Evolutionary conservation across 345 rosid species (phyloP).

Genomic region (Anacardium occidentale): DNA sequence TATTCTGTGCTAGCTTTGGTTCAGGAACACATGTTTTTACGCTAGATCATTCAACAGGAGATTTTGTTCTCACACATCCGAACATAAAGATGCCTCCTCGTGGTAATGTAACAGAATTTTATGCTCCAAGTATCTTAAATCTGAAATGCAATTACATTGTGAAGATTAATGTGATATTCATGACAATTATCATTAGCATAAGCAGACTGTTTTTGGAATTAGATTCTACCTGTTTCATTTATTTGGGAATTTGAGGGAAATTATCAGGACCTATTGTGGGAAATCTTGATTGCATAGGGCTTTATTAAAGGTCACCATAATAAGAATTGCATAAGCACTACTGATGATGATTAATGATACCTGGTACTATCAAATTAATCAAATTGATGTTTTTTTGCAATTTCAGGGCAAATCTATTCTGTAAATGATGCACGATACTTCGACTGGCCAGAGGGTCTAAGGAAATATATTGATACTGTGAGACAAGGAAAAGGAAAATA

Average conservation of each 20-base stretch:
- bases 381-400: background rate
- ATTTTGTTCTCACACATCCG: slow-evolving; percentile 80
- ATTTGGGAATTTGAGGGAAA: background rate
- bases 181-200: background rate
- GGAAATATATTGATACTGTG: slow-evolving; percentile 72
- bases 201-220: background rate
- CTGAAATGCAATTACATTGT: background rate
- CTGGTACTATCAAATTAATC: background rate
- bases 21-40: slow-evolving; percentile 94
- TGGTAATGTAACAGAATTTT: slow-evolving; percentile 40
- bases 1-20: slow-evolving; percentile 77
- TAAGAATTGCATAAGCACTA: background rate
- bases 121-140: background rate
- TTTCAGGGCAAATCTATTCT: slow-evolving; percentile 86
- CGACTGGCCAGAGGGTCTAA: slow-evolving; percentile 92
- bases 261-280: background rate
- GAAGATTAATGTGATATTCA: background rate
- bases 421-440: slow-evolving; percentile 91
- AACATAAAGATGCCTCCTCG: slow-evolving; percentile 73
- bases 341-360: background rate
- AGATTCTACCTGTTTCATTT: background rate
- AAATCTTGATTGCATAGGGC: background rate
- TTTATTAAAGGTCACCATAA: background rate
- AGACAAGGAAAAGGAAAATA: slow-evolving; percentile 87
- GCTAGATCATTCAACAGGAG: slow-evolving; percentile 79